These are phyloP conservation scores for Pyrenophora teres DNA, from an alignment of 2,329 filamentous ascomycete species.

Conservation along the genomic window DNA sequence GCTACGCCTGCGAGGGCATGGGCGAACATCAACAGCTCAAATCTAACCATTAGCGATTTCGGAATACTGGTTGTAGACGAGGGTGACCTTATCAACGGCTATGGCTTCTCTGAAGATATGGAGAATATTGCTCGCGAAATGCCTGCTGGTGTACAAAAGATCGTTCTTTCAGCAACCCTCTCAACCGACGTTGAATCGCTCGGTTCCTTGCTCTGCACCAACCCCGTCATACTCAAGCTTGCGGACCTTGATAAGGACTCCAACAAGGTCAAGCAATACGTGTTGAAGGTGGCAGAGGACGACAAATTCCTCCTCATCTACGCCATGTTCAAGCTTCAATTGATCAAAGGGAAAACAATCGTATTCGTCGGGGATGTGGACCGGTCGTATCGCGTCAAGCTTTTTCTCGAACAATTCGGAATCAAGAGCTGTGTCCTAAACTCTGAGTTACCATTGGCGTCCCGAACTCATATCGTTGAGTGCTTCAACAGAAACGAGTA, in stretches of 20 bases:
- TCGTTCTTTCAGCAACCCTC: constrained; percentile 92
- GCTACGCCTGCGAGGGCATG: constrained; percentile 87
- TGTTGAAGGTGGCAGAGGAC: constrained; percentile 92
- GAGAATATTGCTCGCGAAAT: constrained; percentile 76
- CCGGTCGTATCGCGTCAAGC: constrained; percentile 85
- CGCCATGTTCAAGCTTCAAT: constrained; percentile 90
- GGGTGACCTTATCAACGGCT: constrained; percentile 89
- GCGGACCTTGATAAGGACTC: constrained; percentile 80
- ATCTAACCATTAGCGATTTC: constrained; percentile 72
- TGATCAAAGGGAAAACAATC: constrained; percentile 91
- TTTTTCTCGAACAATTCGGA: constrained; percentile 96
- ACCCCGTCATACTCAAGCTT: constrained; percentile 78
- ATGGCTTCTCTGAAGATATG: constrained; percentile 91
- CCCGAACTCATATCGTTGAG: constrained; percentile 89
- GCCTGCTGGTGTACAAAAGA: constrained; percentile 84
- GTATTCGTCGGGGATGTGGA: constrained; percentile 87
- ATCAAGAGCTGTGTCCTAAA: constrained; percentile 93
- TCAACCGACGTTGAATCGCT: constrained; percentile 84
- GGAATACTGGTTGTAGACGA: constrained; percentile 83
- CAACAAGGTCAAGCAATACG: constrained; percentile 80
- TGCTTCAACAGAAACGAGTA: constrained; percentile 97
- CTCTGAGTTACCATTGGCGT: constrained; percentile 91
- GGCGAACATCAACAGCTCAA: constrained; percentile 73
- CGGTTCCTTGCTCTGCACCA: constrained; percentile 81
- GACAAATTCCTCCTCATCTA: constrained; percentile 95